A percentile compares a stretch with the other conserved stretches of the same genome.
phyloP scores from a whole-genome alignment of 2,329 filamentous ascomycete species.

The Plenodomus tracheiphilus region DNA sequence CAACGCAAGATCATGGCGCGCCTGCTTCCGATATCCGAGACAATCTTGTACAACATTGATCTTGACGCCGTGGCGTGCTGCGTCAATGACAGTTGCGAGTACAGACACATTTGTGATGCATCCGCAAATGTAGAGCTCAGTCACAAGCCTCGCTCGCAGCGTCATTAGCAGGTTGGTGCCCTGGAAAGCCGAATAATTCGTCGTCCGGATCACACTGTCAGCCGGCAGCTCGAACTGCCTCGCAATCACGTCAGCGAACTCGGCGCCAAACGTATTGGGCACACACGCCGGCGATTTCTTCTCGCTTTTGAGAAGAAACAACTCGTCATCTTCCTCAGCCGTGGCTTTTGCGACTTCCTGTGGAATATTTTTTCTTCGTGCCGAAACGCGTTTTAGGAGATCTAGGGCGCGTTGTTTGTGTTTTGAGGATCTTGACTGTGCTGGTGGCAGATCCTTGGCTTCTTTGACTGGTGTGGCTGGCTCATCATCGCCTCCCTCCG shows the following conservation, averaged over 20 bases:
- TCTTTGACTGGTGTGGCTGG: constrained; percentile 5
- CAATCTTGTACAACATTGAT: constrained; percentile 89
- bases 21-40: constrained; percentile 74
- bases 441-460: constrained; percentile 29
- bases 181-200: constrained; percentile 85
- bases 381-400: constrained; percentile 42
- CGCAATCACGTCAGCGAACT: constrained; percentile 56
- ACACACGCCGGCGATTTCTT: constrained; percentile 48
- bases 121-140: constrained; percentile 86
- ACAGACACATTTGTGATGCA: constrained; percentile 85
- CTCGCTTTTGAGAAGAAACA: constrained; percentile 48
- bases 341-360: constrained; percentile 30
- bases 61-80: constrained; percentile 82
- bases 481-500: constrained; percentile 41
- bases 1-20: constrained; percentile 71
- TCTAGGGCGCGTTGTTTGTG: constrained; percentile 42
- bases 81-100: constrained; percentile 88
- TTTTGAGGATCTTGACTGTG: constrained; percentile 39
- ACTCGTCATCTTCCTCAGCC: constrained; percentile 50
- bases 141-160: constrained; percentile 84
- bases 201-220: constrained; percentile 66
- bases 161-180: constrained; percentile 72
- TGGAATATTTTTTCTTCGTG: constrained; percentile 31
- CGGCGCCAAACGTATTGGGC: constrained; percentile 50
- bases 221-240: constrained; percentile 53